Evolutionary conservation across 352 stramenopile genomes (phyloP).

Genomic region (Pythium oligandrum): DNA sequence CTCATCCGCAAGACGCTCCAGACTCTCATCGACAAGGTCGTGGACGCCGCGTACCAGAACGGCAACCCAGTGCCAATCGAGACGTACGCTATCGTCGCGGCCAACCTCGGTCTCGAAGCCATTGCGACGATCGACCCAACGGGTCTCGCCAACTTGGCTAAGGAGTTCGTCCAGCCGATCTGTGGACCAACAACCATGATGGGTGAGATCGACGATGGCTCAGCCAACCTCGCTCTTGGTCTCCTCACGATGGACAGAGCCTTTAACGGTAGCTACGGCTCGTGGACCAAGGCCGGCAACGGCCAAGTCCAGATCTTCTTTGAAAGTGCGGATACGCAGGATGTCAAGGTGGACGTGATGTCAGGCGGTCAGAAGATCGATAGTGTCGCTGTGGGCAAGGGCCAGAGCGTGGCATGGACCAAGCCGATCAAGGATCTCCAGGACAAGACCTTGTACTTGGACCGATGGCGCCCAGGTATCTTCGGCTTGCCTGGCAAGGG

Average conservation of each 20-base stretch:
- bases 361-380: slow-evolving; percentile 6
- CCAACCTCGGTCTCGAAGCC: slow-evolving; percentile 31
- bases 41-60: slow-evolving; percentile 26
- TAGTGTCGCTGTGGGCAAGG: not conserved
- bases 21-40: slow-evolving; percentile 31
- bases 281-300: slow-evolving; percentile 18
- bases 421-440: slow-evolving; percentile 21
- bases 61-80: slow-evolving; percentile 18
- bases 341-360: slow-evolving; percentile 9
- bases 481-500: slow-evolving; percentile 20
- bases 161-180: slow-evolving; percentile 54
- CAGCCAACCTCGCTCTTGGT: slow-evolving; percentile 29
- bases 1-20: slow-evolving; percentile 25
- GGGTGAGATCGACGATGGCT: slow-evolving; percentile 52
- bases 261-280: slow-evolving; percentile 35
- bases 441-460: slow-evolving; percentile 54
- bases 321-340: slow-evolving; percentile 7
- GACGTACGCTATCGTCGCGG: slow-evolving; percentile 11
- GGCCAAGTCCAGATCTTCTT: slow-evolving; percentile 11
- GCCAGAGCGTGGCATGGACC: slow-evolving; percentile 2
- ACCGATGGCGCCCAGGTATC: slow-evolving; percentile 49
- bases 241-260: slow-evolving; percentile 32
- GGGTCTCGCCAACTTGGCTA: slow-evolving; percentile 35
- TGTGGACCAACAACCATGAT: slow-evolving; percentile 52
- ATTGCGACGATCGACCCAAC: slow-evolving; percentile 47